Percentiles rank a stretch among this genome's conserved stretches.
phyloP scores from a whole-genome alignment of 1,284 basidiomycete genomes.

The Moniliophthora roreri region DNA sequence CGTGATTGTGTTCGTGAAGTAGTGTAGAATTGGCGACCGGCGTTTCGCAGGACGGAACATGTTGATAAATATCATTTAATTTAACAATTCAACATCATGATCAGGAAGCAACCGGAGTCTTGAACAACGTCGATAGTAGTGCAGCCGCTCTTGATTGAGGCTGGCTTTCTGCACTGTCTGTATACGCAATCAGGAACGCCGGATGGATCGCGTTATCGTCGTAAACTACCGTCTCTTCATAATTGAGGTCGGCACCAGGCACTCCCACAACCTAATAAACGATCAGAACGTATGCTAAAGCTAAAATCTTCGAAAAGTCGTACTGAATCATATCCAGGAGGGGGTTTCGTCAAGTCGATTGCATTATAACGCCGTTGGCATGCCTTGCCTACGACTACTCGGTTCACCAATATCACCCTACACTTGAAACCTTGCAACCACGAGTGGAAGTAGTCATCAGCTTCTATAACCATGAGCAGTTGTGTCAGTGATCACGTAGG shows the following conservation, averaged over 20 bases:
- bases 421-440: constrained; percentile 34
- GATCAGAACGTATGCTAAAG: constrained; percentile 4
- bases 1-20: constrained; percentile 43
- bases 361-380: constrained; percentile 47
- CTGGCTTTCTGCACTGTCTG: background rate
- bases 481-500: background rate
- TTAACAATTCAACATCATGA: no score
- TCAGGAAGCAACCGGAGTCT: constrained; percentile 5
- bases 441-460: constrained; percentile 56
- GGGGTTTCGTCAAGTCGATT: constrained; percentile 43
- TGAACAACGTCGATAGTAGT: constrained; percentile 2
- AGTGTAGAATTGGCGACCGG: background rate
- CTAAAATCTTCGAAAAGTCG: constrained; percentile 14
- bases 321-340: constrained; percentile 58
- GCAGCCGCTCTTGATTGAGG: background rate
- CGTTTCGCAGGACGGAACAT: background rate
- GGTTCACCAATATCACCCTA: constrained; percentile 51
- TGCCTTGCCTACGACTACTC: constrained; percentile 60
- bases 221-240: constrained; percentile 16
- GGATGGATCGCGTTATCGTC: constrained; percentile 16
- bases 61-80: no score
- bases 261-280: constrained; percentile 41
- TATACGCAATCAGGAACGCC: constrained; percentile 13
- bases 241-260: constrained; percentile 53
- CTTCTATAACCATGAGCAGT: constrained; percentile 37